Base-by-base conservation (phyloP, 352 stramenopile species). In the Pythium periplocum region DNA sequence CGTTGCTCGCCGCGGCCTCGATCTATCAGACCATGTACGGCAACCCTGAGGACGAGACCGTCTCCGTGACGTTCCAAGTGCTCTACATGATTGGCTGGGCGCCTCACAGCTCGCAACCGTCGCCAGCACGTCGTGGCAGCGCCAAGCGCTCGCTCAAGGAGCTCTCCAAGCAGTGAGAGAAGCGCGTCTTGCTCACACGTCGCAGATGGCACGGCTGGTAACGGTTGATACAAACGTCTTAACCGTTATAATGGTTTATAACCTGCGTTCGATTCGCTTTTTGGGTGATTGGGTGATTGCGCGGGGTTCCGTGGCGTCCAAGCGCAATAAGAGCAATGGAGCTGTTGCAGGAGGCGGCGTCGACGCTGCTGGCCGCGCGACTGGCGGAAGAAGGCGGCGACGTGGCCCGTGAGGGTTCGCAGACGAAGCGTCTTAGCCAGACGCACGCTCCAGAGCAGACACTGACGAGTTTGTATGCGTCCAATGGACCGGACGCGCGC, bases 31-130 rank as follows among this genome's bases (percentile, higher is more conserved):
- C 89, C 44, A 92, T 97, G 75, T 96, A 95, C 59, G 89, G 77
- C 17, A 79, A 95, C 45, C 58, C 79, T 34, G 17, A 26, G 17
- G 85, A 96, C 54, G 89, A 86, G 6, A 82, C 80, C 2, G 81
- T 99, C 10, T 83, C 93, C n/a, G 96, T 94, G 8, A 98, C 95
- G 0, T 98, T 98, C 55, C 92, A 99, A 70, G 74, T 95, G 34
- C 97, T 99, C 39, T 99, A 98, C 78, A 96, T 98, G 57, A 99
- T 99, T 70, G 97, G 96, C 43, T 99, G 96, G 96, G 96, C 92
- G 41, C 95, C 95, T 8, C 87, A 99, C 71, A 78, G 87, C 30
- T 97, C 87, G 35, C 96, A 99, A 71, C 96, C 90, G 57, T 78
- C 97, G 62, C 95, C 97, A 0, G 69, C 95, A 62, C 75, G 74